Evolutionary conservation across 305 asterid genomes (phyloP).

Genomic region (Fraxinus xanthoxyloides): DNA sequence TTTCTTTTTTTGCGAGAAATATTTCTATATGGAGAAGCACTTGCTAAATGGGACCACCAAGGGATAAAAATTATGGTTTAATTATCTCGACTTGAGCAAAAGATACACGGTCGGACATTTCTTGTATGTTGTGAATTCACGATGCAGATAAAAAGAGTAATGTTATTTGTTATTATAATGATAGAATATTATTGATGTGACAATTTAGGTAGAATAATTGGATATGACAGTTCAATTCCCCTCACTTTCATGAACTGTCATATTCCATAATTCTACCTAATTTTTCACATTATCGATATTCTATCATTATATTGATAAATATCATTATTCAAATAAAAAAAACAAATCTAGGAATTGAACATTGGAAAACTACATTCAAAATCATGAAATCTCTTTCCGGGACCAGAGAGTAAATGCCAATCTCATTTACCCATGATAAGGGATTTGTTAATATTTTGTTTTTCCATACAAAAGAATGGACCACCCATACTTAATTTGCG

Average conservation of each 20-base stretch:
- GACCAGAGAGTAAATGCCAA: not conserved
- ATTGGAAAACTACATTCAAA: not conserved
- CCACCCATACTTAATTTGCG: slow-evolving; percentile 25
- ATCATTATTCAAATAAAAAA: not conserved
- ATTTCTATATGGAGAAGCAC: slow-evolving; percentile 15
- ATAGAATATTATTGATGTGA: too few relatives aligned
- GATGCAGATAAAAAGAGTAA: not conserved
- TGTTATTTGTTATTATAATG: too few relatives aligned
- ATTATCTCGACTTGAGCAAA: slow-evolving; percentile 38
- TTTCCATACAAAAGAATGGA: slow-evolving; percentile 28
- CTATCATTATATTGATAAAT: too few relatives aligned
- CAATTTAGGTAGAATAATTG: too few relatives aligned
- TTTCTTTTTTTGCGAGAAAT: slow-evolving; percentile 14
- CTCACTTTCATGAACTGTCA: too few relatives aligned
- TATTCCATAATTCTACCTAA: too few relatives aligned
- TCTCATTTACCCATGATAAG: slow-evolving; percentile 20
- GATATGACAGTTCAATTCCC: too few relatives aligned
- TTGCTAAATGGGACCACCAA: slow-evolving; percentile 38
- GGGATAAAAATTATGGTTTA: slow-evolving; percentile 12
- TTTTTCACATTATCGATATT: too few relatives aligned
- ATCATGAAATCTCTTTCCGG: not conserved
- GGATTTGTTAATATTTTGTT: not conserved
- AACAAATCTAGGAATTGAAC: not conserved
- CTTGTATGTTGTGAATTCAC: not conserved
- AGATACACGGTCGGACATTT: not conserved